phyloP scores from a whole-genome alignment of 768 basidiomycete species.

The Phallus indusiatus region DNA sequence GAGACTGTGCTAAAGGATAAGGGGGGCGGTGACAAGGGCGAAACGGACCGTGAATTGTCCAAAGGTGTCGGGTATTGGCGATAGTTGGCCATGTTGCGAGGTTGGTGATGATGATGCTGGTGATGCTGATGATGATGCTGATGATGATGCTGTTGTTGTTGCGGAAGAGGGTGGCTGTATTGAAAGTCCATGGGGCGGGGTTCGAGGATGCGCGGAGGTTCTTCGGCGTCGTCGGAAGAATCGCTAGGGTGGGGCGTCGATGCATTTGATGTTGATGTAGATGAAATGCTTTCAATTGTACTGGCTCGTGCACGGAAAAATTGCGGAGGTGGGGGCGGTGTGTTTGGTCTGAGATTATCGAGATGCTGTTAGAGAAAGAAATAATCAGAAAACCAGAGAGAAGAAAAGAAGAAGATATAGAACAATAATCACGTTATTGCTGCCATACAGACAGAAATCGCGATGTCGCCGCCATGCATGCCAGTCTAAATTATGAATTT shows the following conservation, averaged over 20 bases:
- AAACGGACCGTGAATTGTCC: background rate
- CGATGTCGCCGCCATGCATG: conserved; percentile 4
- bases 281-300: background rate
- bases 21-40: conserved; percentile 1
- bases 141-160: background rate
- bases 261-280: background rate
- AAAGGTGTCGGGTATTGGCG: background rate
- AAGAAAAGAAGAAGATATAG: background rate
- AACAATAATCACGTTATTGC: background rate
- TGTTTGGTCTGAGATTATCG: background rate
- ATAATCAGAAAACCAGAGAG: background rate
- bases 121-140: background rate
- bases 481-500: background rate
- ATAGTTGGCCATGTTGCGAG: background rate
- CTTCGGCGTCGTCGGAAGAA: conserved; percentile 5
- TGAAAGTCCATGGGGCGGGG: background rate
- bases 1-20: conserved; percentile 4
- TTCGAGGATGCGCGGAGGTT: background rate
- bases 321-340: background rate
- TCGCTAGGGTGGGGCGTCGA: background rate
- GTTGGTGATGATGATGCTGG: background rate
- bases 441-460: background rate
- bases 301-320: conserved; percentile 5
- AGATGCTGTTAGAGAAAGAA: background rate
- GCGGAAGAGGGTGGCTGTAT: background rate